Evolutionary conservation across 1,284 basidiomycete genomes (phyloP), one percentile per base, ranked within the genome.

Genomic region (Vanrija sp.): DNA sequence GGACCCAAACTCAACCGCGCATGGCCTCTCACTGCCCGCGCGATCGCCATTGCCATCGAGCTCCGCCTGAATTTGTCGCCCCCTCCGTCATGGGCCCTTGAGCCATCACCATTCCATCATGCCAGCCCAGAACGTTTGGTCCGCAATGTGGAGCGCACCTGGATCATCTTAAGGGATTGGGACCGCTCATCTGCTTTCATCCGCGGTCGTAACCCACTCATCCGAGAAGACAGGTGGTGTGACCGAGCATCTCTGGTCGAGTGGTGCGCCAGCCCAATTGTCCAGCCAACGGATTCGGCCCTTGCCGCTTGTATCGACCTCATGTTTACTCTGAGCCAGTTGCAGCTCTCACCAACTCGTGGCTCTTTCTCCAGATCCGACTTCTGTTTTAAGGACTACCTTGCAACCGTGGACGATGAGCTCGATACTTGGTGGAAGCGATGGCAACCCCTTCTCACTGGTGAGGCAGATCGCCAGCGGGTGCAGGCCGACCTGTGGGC

Each of bases 71-170:
- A 61, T 25, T 28, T 51, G 9, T 53, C 51, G 18, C 46, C 59
- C 6, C 50, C 54, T 0, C 58, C 62, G 2, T 18, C 47, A 5
- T 63, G 57, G 59, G 54, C 49, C 0, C 39, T 49, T 0, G 44
- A 38, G 2, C 48, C 48, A 9, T 55, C 53, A 3, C 26, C 48
- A n/a, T 28, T 46, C 28, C 48, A 55, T 21, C 23, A 38, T 1
- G 53, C 53, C 3, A 18, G 14, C 5, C 23, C 14, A 1, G 38
- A 40, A 5, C 38, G 38, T 0, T 38, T 55, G 25, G 46, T 25
- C 6, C 52, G 62, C 16, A 63, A 61, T 38, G 56, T 60, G 1
- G 46, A 61, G 26, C 54, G 62, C 34, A 49, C 54, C 19, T 53
- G 57, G 50, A 10, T 61, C 16, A 44, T 40, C 14, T 38, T 60